A percentile compares a stretch with the other conserved stretches of the same genome.
Evolutionary conservation across 768 basidiomycete genomes (phyloP).

Genomic region (Suillus plorans): DNA sequence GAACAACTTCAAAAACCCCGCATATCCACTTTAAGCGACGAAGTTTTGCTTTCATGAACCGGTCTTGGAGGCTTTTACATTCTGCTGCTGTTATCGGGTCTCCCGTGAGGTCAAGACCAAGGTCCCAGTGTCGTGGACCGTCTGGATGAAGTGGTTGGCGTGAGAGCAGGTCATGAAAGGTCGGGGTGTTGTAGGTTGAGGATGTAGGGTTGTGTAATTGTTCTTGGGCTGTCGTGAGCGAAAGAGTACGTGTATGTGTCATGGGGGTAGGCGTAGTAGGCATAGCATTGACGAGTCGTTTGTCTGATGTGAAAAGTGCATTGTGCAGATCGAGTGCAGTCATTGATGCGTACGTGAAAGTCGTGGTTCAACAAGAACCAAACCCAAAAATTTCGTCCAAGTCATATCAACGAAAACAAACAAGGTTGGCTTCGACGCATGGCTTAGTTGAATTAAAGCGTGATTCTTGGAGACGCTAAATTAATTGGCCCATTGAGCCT

Average conservation of each 20-base stretch:
- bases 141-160: conserved; percentile 46
- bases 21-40: conserved; percentile 32
- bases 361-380: conserved; percentile 1
- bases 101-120: conserved; percentile 28
- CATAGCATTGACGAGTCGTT: not conserved
- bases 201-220: conserved; percentile 12
- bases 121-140: conserved; percentile 30
- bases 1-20: conserved; percentile 30
- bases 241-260: conserved; percentile 10
- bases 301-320: conserved; percentile 42
- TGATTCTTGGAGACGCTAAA: not conserved
- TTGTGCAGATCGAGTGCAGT: conserved; percentile 61
- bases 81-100: conserved; percentile 33
- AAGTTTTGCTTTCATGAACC: conserved; percentile 29
- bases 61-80: conserved; percentile 29
- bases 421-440: conserved; percentile 3
- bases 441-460: not conserved
- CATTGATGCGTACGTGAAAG: conserved; percentile 39
- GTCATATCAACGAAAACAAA: conserved; percentile 1
- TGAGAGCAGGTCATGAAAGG: conserved; percentile 37
- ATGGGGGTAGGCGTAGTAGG: not conserved
- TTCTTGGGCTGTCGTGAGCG: conserved; percentile 8
- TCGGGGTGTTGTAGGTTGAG: conserved; percentile 21
- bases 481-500: conserved; percentile 1
- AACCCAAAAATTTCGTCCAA: not conserved